These are phyloP conservation scores for Geotrichum ghanense DNA, from an alignment of 805 yeast species.

Conservation along the genomic window DNA sequence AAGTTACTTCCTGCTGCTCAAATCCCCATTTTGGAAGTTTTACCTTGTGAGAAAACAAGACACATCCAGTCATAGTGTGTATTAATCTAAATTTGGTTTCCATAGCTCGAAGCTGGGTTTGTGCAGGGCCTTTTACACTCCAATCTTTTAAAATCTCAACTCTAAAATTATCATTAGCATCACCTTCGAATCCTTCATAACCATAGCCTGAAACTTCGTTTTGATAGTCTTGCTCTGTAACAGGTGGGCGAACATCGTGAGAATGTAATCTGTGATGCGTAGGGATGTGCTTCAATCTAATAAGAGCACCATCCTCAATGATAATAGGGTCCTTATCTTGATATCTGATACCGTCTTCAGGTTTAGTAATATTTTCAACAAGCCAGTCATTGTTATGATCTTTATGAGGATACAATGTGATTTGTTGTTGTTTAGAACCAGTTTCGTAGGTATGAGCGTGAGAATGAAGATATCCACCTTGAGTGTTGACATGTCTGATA, in stretches of 20 bases:
- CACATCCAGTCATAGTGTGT: slow-evolving; percentile 60
- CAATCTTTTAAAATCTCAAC: slow-evolving; percentile 37
- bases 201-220: slow-evolving; percentile 72
- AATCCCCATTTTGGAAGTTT: slow-evolving; percentile 79
- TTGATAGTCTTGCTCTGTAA: slow-evolving; percentile 83
- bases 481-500: slow-evolving; percentile 54
- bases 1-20: slow-evolving; percentile 78
- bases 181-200: slow-evolving; percentile 48
- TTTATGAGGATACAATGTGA: slow-evolving; percentile 54
- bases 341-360: slow-evolving; percentile 17
- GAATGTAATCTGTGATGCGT: slow-evolving; percentile 65
- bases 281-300: slow-evolving; percentile 57
- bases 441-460: slow-evolving; percentile 50
- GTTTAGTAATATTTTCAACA: slow-evolving; percentile 35
- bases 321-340: slow-evolving; percentile 30
- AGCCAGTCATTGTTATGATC: slow-evolving; percentile 69
- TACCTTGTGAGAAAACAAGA: slow-evolving; percentile 58
- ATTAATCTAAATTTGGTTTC: slow-evolving; percentile 60
- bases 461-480: slow-evolving; percentile 76
- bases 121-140: slow-evolving; percentile 27
- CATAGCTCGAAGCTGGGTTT: slow-evolving; percentile 38
- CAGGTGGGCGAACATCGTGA: slow-evolving; percentile 70
- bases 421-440: slow-evolving; percentile 69
- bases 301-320: slow-evolving; percentile 42
- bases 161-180: slow-evolving; percentile 59